A percentile compares a stretch with the other conserved stretches of the same genome.
Evolutionary conservation across 495 filamentous ascomycete genomes (phyloP).

Genomic region (Podospora bellae-mahoneyi): DNA sequence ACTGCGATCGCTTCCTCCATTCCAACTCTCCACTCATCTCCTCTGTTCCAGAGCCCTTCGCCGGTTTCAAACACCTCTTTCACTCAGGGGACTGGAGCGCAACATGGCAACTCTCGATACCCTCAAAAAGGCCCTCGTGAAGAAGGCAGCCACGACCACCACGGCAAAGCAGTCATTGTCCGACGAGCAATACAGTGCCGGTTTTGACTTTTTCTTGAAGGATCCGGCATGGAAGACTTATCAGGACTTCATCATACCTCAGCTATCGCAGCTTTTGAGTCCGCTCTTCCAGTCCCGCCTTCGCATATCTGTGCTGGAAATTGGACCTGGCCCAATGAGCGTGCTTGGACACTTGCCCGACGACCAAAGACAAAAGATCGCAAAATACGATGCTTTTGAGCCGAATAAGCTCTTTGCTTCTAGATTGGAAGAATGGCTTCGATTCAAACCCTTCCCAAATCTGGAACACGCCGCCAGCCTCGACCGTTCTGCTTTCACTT

Average conservation of each 20-base stretch:
- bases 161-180: conserved; percentile 46
- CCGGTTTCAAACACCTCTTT: neutral
- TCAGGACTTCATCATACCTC: conserved; percentile 57
- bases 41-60: neutral
- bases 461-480: conserved; percentile 46
- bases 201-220: conserved; percentile 49
- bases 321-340: conserved; percentile 58
- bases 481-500: conserved; percentile 44
- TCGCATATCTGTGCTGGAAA: conserved; percentile 56
- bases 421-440: conserved; percentile 48
- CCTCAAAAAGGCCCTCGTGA: conserved; percentile 49
- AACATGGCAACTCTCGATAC: conserved; percentile 52
- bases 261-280: conserved; percentile 48
- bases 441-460: conserved; percentile 47
- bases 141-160: conserved; percentile 31
- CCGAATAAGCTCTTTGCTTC: conserved; percentile 52
- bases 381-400: conserved; percentile 55
- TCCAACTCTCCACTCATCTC: neutral
- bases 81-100: neutral
- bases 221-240: conserved; percentile 48
- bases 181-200: conserved; percentile 51
- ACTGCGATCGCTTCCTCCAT: neutral
- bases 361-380: conserved; percentile 45
- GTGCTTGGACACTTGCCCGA: conserved; percentile 52
- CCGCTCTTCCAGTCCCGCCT: conserved; percentile 47